Percentiles rank a stretch among this genome's conserved stretches.
phyloP scores from a whole-genome alignment of 768 basidiomycete species.

The Leccinum pellstonianum region DNA sequence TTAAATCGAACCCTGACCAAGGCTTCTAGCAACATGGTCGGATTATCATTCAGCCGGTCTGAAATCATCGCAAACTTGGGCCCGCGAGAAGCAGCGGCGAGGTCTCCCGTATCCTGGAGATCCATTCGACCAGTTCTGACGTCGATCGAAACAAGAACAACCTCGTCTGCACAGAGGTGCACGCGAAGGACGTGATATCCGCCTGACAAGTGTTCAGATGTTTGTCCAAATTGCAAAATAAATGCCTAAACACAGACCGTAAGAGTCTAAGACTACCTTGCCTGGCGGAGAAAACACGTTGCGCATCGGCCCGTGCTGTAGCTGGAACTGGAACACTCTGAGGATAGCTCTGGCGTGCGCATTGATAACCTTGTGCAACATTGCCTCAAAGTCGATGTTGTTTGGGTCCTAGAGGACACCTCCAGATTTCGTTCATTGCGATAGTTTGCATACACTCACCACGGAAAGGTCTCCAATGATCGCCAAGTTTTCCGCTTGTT shows the following conservation, averaged over 20 bases:
- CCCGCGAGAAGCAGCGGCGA: conserved; percentile 70
- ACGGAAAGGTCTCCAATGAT: conserved; percentile 46
- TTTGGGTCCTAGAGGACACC: conserved; percentile 49
- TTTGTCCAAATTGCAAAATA: background rate
- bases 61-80: conserved; percentile 60
- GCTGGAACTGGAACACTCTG: conserved; percentile 49
- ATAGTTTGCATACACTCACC: conserved; percentile 42
- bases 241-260: conserved; percentile 45
- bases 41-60: conserved; percentile 69
- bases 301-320: conserved; percentile 49
- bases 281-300: conserved; percentile 64
- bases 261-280: conserved; percentile 51
- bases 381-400: conserved; percentile 70
- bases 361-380: conserved; percentile 62
- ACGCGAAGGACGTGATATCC: conserved; percentile 59
- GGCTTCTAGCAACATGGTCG: conserved; percentile 53
- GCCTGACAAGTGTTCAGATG: conserved; percentile 38
- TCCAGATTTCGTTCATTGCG: background rate
- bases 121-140: conserved; percentile 75
- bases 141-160: conserved; percentile 76
- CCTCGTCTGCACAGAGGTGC: conserved; percentile 72
- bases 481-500: conserved; percentile 46
- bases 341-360: conserved; percentile 67
- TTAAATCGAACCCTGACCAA: conserved; percentile 59
- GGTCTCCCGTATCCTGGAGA: conserved; percentile 77